Conservation (phyloP, 140 eudicot species). For the Oenanthe javanica region DNA sequence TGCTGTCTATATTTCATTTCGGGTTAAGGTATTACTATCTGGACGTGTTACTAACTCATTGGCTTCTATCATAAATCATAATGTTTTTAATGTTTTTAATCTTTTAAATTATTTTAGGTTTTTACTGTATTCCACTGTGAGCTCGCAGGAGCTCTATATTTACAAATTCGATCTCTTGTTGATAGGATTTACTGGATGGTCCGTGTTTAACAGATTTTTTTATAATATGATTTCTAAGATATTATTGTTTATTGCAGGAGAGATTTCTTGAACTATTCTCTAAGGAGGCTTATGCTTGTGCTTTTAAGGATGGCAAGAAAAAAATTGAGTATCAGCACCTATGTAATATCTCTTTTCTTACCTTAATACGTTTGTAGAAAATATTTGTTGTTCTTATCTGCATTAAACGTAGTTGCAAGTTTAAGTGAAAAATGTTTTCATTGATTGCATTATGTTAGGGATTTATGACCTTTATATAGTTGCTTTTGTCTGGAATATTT, state of each 20-base stretch:
- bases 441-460: background rate
- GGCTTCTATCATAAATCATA: background rate
- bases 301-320: conserved; percentile 54
- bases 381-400: background rate
- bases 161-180: background rate
- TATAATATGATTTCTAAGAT: background rate
- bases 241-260: conserved; percentile 47
- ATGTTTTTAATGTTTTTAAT: background rate
- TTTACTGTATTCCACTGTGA: background rate
- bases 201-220: background rate
- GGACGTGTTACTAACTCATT: background rate
- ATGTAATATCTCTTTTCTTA: conserved; percentile 35
- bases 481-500: background rate
- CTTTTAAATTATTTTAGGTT: background rate
- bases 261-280: conserved; percentile 71
- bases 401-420: background rate
- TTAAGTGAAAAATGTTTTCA: background rate
- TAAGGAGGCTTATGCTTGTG: conserved; percentile 63
- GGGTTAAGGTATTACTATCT: background rate
- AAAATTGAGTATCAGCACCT: conserved; percentile 57
- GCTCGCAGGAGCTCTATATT: background rate
- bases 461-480: background rate
- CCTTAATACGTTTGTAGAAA: background rate
- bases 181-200: background rate
- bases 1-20: background rate